phyloP scores from a whole-genome alignment of 164 flowering plant species.

The Houttuynia cordata region DNA sequence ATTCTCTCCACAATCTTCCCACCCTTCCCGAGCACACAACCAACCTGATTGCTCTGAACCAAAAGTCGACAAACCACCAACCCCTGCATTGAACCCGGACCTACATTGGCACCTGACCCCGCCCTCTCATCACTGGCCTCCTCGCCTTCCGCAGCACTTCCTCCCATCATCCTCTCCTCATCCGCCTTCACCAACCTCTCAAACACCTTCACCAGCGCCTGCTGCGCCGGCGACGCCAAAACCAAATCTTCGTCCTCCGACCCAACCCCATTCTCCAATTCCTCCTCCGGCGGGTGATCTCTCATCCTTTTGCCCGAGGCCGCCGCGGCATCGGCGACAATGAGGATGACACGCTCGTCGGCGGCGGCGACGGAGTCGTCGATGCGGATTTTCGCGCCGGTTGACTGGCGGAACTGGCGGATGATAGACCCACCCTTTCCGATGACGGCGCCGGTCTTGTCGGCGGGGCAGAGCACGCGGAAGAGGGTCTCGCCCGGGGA shows the following conservation, averaged over 20 bases:
- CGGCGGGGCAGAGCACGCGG: constrained; percentile 30
- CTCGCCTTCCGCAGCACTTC: constrained; percentile 10
- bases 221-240: constrained; percentile 16
- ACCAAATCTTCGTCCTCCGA: constrained; percentile 4
- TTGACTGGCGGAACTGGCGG: constrained; percentile 26
- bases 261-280: constrained; percentile 1
- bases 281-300: background rate
- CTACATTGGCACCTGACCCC: background rate
- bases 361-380: constrained; percentile 19
- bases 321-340: constrained; percentile 13
- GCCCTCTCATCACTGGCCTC: constrained; percentile 7
- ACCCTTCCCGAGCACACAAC: constrained; percentile 29
- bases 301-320: background rate
- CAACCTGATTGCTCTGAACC: constrained; percentile 22
- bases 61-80: constrained; percentile 22
- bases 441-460: constrained; percentile 26
- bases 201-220: constrained; percentile 20
- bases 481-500: constrained; percentile 19
- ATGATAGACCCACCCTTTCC: constrained; percentile 31
- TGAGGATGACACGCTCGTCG: constrained; percentile 24
- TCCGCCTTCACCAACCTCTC: constrained; percentile 21
- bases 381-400: constrained; percentile 28
- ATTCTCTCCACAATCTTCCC: constrained; percentile 29
- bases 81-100: background rate
- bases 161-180: constrained; percentile 14